Percentiles rank a stretch among this genome's conserved stretches.
Evolutionary conservation across 352 stramenopile species (phyloP).

Genomic region (Phytophthora brassicae): DNA sequence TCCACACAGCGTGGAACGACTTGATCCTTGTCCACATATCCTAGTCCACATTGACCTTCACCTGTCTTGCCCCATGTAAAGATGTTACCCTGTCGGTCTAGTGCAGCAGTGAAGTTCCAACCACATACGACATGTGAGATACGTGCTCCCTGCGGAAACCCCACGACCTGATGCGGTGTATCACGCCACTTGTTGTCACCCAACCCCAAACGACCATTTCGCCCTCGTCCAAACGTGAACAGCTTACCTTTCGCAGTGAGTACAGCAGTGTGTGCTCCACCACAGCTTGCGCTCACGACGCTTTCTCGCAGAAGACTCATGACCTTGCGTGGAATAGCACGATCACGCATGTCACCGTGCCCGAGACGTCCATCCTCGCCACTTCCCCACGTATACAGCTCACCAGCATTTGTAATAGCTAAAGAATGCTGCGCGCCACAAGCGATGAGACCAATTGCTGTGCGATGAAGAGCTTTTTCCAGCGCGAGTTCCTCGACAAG

Average conservation of each 20-base stretch:
- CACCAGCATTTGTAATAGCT: slow-evolving; percentile 64
- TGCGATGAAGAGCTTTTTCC: slow-evolving; percentile 76
- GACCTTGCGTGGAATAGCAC: slow-evolving; percentile 72
- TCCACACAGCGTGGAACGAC: slow-evolving; percentile 59
- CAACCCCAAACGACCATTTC: slow-evolving; percentile 73
- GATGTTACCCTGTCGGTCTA: slow-evolving; percentile 51
- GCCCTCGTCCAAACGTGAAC: slow-evolving; percentile 74
- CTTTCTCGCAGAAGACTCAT: slow-evolving; percentile 73
- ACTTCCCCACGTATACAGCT: slow-evolving; percentile 84
- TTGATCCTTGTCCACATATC: slow-evolving; percentile 81
- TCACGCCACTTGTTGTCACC: slow-evolving; percentile 79
- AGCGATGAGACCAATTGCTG: slow-evolving; percentile 56
- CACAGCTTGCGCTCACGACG: slow-evolving; percentile 72
- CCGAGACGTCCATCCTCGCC: slow-evolving; percentile 78
- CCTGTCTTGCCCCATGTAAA: slow-evolving; percentile 88
- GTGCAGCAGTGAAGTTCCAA: slow-evolving; percentile 81
- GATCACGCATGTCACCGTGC: slow-evolving; percentile 82
- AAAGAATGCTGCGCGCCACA: slow-evolving; percentile 80
- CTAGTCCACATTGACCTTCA: slow-evolving; percentile 85
- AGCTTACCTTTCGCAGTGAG: slow-evolving; percentile 58
- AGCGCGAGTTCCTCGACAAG: slow-evolving; percentile 80
- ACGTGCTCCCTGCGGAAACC: slow-evolving; percentile 38
- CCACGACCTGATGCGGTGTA: slow-evolving; percentile 57
- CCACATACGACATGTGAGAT: slow-evolving; percentile 67
- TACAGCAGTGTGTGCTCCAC: slow-evolving; percentile 76